phyloP scores from a whole-genome alignment of 2,329 filamentous ascomycete genomes.

The Phyllosticta citribraziliensis region DNA sequence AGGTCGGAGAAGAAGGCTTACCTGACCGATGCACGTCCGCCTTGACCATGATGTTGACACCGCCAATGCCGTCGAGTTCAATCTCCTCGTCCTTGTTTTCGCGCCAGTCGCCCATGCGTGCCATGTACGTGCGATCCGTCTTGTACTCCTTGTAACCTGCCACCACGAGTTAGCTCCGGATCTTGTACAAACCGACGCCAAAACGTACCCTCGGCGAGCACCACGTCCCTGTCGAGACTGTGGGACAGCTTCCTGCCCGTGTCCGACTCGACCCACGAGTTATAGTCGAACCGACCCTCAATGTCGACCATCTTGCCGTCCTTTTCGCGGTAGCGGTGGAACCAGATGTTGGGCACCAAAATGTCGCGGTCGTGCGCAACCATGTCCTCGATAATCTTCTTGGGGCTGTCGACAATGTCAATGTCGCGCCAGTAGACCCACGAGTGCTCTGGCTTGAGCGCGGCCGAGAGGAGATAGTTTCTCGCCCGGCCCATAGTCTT shows the following conservation, averaged over 20 bases:
- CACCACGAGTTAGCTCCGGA: background rate
- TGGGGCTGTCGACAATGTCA: conserved; percentile 85
- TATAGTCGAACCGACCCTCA: conserved; percentile 97
- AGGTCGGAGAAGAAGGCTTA: conserved; percentile 32
- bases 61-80: conserved; percentile 87
- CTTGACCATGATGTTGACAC: conserved; percentile 96
- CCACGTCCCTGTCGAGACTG: conserved; percentile 64
- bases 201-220: conserved; percentile 74
- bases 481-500: conserved; percentile 84
- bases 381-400: conserved; percentile 85
- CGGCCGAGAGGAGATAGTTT: conserved; percentile 79
- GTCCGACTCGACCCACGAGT: conserved; percentile 94
- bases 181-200: background rate
- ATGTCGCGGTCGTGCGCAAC: conserved; percentile 89
- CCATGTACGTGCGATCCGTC: conserved; percentile 85
- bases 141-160: conserved; percentile 85
- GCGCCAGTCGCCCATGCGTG: conserved; percentile 82
- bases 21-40: conserved; percentile 93
- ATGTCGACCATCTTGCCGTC: conserved; percentile 58
- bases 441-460: conserved; percentile 85
- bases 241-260: conserved; percentile 67
- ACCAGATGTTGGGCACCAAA: conserved; percentile 95
- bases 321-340: conserved; percentile 73
- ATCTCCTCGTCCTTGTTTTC: conserved; percentile 88
- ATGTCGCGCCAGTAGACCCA: conserved; percentile 99